phyloP scores from a whole-genome alignment of 2,329 filamentous ascomycete genomes.

The Aspergillus fischeri region DNA sequence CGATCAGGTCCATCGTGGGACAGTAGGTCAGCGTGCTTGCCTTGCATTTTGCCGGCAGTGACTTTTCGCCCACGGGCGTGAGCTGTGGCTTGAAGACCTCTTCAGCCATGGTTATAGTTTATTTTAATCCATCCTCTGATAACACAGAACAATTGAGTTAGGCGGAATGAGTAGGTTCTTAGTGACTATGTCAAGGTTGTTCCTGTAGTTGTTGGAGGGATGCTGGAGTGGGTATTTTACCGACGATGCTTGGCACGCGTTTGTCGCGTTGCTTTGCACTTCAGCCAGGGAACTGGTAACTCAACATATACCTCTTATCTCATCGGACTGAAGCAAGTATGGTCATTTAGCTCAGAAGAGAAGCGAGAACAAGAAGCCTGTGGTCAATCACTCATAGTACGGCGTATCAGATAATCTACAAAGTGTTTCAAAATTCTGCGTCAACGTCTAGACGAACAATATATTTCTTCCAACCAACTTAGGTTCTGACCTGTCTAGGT shows the following conservation, averaged over 20 bases:
- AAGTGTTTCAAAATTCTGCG: not conserved
- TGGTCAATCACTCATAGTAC: not conserved
- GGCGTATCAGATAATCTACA: not conserved
- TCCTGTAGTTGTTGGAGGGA: conserved; percentile 6
- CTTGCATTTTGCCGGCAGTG: conserved; percentile 41
- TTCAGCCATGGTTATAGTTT: conserved; percentile 18
- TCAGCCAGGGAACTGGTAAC: not conserved
- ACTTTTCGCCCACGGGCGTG: conserved; percentile 38
- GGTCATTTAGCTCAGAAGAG: not conserved
- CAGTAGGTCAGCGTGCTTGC: conserved; percentile 63
- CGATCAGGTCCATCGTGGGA: conserved; percentile 78
- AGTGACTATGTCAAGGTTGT: not conserved
- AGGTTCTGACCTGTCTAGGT: not conserved
- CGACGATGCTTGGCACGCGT: conserved; percentile 15
- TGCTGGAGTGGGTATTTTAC: conserved; percentile 6
- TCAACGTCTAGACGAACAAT: not conserved
- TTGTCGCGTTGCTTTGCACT: conserved; percentile 1
- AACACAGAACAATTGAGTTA: not conserved
- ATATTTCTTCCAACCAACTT: not conserved
- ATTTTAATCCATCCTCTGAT: conserved; percentile 23
- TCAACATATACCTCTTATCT: not conserved
- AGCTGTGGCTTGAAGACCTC: conserved; percentile 29
- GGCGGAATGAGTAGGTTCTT: not conserved
- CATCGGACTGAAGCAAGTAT: not conserved
- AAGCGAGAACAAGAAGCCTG: not conserved